phyloP scores from a whole-genome alignment of 176 grass and related monocot species.

The Hsuehochloa calcarea region DNA sequence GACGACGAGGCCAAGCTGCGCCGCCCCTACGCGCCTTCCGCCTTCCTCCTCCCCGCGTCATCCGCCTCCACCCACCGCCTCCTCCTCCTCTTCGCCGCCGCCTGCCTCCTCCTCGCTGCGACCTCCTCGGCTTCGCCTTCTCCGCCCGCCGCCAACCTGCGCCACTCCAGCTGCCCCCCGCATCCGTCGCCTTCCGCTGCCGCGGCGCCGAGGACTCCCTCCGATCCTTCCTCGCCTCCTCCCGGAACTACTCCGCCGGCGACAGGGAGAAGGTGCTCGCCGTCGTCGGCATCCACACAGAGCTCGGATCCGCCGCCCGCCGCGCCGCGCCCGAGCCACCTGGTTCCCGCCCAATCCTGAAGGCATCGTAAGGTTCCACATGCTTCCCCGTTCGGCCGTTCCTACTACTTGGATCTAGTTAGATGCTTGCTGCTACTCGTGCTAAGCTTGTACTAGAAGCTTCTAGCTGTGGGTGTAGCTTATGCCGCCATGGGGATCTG shows the following conservation, averaged over 20 bases:
- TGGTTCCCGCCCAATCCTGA: constrained; percentile 90
- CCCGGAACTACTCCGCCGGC: constrained; percentile 28
- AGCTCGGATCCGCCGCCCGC: constrained; percentile 54
- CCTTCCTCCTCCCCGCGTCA: constrained; percentile 1
- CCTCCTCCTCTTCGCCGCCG: constrained; percentile 55
- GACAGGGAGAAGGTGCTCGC: constrained; percentile 78
- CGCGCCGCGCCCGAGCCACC: constrained; percentile 62
- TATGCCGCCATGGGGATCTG: constrained; percentile 7
- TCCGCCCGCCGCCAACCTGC: constrained; percentile 24
- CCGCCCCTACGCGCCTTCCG: constrained; percentile 37
- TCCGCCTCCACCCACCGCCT: constrained; percentile 21
- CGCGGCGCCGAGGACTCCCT: constrained; percentile 79
- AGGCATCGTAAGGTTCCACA: constrained; percentile 72
- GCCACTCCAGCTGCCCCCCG: constrained; percentile 21
- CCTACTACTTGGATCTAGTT: constrained; percentile 31
- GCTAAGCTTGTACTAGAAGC: not conserved
- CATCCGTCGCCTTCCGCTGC: constrained; percentile 59
- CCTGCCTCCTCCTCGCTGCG: constrained; percentile 57
- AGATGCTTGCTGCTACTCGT: constrained; percentile 9
- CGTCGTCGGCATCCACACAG: constrained; percentile 75
- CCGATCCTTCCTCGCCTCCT: constrained; percentile 57
- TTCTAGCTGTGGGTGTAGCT: constrained; percentile 18
- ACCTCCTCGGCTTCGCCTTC: constrained; percentile 53
- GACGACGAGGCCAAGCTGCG: constrained; percentile 70
- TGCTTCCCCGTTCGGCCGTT: constrained; percentile 9